phyloP scores from a whole-genome alignment of 2,329 filamentous ascomycete genomes.

The Fusarium protoensiforme region DNA sequence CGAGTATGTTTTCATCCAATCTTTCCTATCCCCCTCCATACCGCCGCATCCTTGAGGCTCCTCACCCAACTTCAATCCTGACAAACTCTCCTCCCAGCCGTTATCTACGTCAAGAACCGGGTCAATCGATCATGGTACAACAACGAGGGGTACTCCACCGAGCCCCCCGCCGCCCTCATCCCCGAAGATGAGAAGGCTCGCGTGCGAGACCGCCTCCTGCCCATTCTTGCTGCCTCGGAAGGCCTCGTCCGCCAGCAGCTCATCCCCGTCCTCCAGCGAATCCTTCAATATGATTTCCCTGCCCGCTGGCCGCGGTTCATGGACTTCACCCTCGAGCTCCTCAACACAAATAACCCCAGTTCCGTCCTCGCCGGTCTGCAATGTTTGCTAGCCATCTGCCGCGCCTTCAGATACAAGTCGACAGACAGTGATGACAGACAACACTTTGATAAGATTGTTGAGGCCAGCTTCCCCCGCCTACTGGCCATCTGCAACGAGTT shows the following conservation, averaged over 20 bases:
- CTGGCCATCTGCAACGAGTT: conserved; percentile 88
- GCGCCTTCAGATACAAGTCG: conserved; percentile 92
- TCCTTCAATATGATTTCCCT: conserved; percentile 95
- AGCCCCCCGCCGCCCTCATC: conserved; percentile 69
- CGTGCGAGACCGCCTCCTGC: conserved; percentile 88
- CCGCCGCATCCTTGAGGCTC: conserved; percentile 35
- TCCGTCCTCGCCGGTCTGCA: conserved; percentile 94
- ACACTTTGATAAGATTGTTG: conserved; percentile 95
- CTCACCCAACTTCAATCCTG: conserved; percentile 30
- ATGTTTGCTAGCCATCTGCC: conserved; percentile 93
- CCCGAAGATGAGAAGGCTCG: conserved; percentile 89
- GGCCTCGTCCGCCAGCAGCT: conserved; percentile 90
- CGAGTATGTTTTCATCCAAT: conserved; percentile 71
- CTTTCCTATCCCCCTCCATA: conserved; percentile 11
- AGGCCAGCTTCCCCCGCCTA: conserved; percentile 88
- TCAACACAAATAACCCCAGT: conserved; percentile 85
- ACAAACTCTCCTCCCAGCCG: conserved; percentile 66
- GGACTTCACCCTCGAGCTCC: conserved; percentile 88
- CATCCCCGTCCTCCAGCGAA: conserved; percentile 93
- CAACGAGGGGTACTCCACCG: conserved; percentile 77
- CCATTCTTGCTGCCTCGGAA: conserved; percentile 83
- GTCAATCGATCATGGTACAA: conserved; percentile 92
- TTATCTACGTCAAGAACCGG: conserved; percentile 98
- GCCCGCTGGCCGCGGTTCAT: conserved; percentile 94
- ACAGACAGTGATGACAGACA: conserved; percentile 79